Evolutionary conservation across 495 filamentous ascomycete species (phyloP).

Genomic region (Neohortaea acidophila): DNA sequence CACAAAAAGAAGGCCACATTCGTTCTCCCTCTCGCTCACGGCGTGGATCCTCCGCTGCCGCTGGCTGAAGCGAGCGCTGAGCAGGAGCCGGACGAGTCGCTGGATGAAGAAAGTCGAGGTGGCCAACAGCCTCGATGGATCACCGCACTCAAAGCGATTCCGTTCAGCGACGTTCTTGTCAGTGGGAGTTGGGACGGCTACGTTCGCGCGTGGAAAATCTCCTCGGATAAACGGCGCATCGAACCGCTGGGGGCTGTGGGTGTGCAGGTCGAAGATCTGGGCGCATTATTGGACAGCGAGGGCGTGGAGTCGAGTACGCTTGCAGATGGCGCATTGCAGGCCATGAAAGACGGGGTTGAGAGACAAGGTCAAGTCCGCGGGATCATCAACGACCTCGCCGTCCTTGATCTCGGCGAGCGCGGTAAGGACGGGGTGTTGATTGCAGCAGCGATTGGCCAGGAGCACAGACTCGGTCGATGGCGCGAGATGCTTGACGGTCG

Average conservation of each 20-base stretch:
- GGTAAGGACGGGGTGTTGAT: constrained; percentile 62
- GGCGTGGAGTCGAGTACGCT: constrained; percentile 1
- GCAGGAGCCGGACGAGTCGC: constrained; percentile 33
- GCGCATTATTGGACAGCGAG: background rate
- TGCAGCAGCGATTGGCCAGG: constrained; percentile 70
- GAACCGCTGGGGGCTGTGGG: constrained; percentile 52
- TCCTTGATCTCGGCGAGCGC: constrained; percentile 61
- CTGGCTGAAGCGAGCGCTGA: constrained; percentile 58
- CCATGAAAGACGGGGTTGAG: background rate
- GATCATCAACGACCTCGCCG: constrained; percentile 68
- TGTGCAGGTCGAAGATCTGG: background rate
- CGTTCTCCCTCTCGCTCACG: constrained; percentile 66
- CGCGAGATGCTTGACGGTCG: constrained; percentile 44
- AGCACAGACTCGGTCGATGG: constrained; percentile 71
- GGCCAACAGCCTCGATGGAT: constrained; percentile 63
- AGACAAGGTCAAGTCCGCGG: constrained; percentile 31
- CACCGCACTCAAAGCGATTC: constrained; percentile 70
- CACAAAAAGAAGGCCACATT: constrained; percentile 93
- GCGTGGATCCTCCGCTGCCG: constrained; percentile 51
- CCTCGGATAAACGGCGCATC: constrained; percentile 66
- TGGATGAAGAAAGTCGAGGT: constrained; percentile 18
- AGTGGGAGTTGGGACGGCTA: constrained; percentile 89
- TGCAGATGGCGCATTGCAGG: constrained; percentile 1
- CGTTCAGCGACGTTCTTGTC: constrained; percentile 74
- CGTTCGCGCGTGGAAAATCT: constrained; percentile 71